phyloP scores from a whole-genome alignment of 805 yeast genomes.

The Ogataea parapolymorpha region DNA sequence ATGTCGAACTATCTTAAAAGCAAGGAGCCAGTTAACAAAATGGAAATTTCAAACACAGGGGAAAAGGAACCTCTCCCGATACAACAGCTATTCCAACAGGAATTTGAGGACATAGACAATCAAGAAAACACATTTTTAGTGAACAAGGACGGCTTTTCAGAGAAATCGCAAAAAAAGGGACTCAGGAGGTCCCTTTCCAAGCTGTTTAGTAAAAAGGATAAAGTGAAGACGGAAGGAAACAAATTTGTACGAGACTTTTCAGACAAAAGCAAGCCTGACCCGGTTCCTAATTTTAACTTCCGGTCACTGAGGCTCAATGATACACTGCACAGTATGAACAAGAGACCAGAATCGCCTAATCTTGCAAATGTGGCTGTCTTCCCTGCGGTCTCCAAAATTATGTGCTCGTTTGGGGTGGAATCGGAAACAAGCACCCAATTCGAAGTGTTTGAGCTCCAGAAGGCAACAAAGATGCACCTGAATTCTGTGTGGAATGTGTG shows the following conservation, averaged over 20 bases:
- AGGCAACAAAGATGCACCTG: constrained; percentile 10
- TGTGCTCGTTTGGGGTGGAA: constrained; percentile 5
- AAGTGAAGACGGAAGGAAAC: constrained; percentile 1
- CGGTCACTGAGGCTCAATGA: constrained; percentile 17
- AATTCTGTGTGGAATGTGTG: constrained; percentile 23
- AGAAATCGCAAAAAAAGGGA: constrained; percentile 6
- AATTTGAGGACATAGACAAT: constrained; percentile 1
- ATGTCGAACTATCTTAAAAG: constrained; percentile 7
- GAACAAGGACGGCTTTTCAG: not conserved
- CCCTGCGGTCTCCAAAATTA: constrained; percentile 16
- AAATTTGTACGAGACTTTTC: not conserved
- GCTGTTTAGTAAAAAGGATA: constrained; percentile 10
- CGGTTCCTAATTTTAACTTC: constrained; percentile 20
- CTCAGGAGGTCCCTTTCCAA: constrained; percentile 16
- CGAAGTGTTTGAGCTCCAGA: constrained; percentile 17
- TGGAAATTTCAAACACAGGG: not conserved
- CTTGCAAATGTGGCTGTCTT: constrained; percentile 12
- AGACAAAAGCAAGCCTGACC: constrained; percentile 9
- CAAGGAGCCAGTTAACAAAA: constrained; percentile 3
- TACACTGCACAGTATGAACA: constrained; percentile 5
- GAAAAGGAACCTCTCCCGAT: constrained; percentile 8
- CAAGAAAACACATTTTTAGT: constrained; percentile 1
- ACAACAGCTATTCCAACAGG: constrained; percentile 10
- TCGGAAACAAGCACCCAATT: constrained; percentile 21
- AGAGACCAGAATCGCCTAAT: constrained; percentile 18